Percentiles rank a stretch among this genome's conserved stretches.
phyloP scores from a whole-genome alignment of 345 rosid genomes.

The Syzygium oleosum region DNA sequence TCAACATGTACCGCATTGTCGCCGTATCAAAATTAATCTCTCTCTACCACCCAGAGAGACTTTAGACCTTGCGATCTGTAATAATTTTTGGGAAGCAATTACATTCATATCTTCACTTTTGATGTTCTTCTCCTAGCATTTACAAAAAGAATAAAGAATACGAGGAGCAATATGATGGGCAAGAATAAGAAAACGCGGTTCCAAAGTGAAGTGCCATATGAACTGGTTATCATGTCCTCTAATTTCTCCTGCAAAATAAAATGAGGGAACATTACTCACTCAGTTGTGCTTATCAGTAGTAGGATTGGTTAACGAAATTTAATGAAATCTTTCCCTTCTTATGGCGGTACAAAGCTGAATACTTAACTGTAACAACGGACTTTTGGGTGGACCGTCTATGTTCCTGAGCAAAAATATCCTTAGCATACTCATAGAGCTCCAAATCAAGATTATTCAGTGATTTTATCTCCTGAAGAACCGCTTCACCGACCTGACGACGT shows the following conservation, averaged over 20 bases:
- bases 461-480: conserved; percentile 52
- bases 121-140: conserved; percentile 61
- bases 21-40: background rate
- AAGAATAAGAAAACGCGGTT: conserved; percentile 22
- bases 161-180: conserved; percentile 21
- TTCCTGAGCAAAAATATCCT: conserved; percentile 57
- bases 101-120: conserved; percentile 55
- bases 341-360: background rate
- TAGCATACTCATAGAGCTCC: conserved; percentile 78
- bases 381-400: conserved; percentile 21
- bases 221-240: conserved; percentile 21
- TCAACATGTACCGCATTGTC: background rate
- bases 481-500: conserved; percentile 42
- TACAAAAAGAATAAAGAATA: conserved; percentile 39
- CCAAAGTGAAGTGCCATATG: conserved; percentile 26
- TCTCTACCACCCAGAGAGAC: background rate
- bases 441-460: conserved; percentile 74
- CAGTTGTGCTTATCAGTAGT: background rate
- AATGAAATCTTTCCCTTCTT: background rate
- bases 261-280: background rate
- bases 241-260: conserved; percentile 32
- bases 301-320: background rate
- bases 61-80: background rate
- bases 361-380: conserved; percentile 16
- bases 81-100: background rate